Percentiles rank a stretch among this genome's conserved stretches.
These are phyloP conservation scores for Pythium pectinolyticum DNA, from an alignment of 352 stramenopile genomes.

Conservation along the genomic window DNA sequence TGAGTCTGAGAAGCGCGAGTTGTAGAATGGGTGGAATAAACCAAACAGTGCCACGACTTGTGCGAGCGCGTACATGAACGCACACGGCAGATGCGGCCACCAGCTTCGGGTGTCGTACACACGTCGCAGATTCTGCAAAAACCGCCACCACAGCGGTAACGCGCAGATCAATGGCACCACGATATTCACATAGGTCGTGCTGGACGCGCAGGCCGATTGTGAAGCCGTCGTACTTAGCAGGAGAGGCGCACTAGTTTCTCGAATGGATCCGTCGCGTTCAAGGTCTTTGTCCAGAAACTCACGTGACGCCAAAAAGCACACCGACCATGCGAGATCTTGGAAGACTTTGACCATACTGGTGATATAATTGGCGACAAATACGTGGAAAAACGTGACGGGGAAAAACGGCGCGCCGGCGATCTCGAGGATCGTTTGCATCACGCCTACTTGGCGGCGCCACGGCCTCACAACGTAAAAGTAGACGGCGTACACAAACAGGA, in stretches of 20 bases:
- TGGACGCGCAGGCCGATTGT: conserved; percentile 41
- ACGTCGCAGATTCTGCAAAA: conserved; percentile 95
- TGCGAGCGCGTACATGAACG: conserved; percentile 93
- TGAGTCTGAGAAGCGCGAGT: too few relatives aligned
- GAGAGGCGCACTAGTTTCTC: too few relatives aligned
- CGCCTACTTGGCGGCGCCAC: conserved; percentile 75
- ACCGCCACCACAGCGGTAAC: conserved; percentile 95
- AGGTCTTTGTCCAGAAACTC: conserved; percentile 89
- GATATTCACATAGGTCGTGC: conserved; percentile 93
- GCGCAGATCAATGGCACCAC: conserved; percentile 94
- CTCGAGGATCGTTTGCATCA: conserved; percentile 87
- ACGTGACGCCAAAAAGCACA: conserved; percentile 94
- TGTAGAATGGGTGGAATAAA: conserved; percentile 83
- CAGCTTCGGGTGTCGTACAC: conserved; percentile 94
- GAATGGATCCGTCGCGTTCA: too few relatives aligned
- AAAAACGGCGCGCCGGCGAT: conserved; percentile 91
- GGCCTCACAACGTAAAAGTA: conserved; percentile 92
- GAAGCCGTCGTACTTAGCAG: too few relatives aligned
- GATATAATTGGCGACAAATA: conserved; percentile 88
- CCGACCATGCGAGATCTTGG: conserved; percentile 90
- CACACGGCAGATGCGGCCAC: conserved; percentile 95
- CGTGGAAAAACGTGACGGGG: conserved; percentile 94
- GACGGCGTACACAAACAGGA: conserved; percentile 92
- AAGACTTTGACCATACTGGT: conserved; percentile 84
- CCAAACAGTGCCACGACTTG: conserved; percentile 86